Percentiles rank a stretch among this genome's conserved stretches.
These are phyloP conservation scores for Taphrina wiesneri DNA, from an alignment of 1,139 yeast genomes.

Conservation along the genomic window DNA sequence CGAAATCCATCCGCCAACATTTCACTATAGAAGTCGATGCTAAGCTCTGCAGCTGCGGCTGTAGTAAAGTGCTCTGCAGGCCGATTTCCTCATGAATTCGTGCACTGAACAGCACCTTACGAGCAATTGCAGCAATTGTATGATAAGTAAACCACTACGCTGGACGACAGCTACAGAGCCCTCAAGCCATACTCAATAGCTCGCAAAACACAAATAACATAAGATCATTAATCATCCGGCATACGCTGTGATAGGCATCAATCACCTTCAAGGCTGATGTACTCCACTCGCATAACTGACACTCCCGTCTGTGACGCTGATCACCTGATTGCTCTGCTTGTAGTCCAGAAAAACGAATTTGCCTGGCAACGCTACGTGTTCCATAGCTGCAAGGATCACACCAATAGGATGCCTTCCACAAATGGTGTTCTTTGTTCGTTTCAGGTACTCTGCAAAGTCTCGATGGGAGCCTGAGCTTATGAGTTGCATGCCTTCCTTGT, in stretches of 20 bases:
- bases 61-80: no score
- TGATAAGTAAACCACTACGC: no score
- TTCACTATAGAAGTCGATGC: no score
- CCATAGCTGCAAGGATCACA: conserved; percentile 59
- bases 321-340: conserved; percentile 69
- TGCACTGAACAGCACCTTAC: no score
- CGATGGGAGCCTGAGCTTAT: conserved; percentile 52
- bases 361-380: conserved; percentile 42
- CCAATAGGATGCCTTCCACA: conserved; percentile 89
- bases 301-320: conserved; percentile 61
- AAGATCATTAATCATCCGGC: neutral
- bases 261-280: neutral
- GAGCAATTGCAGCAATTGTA: no score
- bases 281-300: conserved; percentile 68
- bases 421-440: conserved; percentile 76
- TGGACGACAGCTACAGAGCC: no score
- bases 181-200: no score
- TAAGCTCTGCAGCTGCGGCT: neutral
- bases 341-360: conserved; percentile 75
- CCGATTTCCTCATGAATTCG: no score
- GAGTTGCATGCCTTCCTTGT: conserved; percentile 62
- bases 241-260: neutral
- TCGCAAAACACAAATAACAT: neutral
- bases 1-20: neutral
- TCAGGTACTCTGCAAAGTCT: conserved; percentile 69